Evolutionary conservation across 257 asterid species (phyloP).

Genomic region (Nicotiana tabacum): DNA sequence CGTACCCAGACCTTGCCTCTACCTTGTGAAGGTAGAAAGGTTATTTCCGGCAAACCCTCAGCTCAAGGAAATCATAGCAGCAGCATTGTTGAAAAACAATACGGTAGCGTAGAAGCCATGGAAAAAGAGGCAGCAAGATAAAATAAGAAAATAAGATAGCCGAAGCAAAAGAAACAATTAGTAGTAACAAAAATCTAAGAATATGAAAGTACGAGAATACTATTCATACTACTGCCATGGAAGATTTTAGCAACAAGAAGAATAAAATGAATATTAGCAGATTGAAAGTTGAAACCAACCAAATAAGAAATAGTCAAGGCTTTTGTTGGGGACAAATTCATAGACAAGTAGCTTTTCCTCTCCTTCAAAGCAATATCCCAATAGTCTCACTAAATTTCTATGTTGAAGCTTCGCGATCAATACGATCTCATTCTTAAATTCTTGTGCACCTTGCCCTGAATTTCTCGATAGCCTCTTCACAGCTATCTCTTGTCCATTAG

Average conservation of each 20-base stretch:
- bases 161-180: too few relatives aligned
- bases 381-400: slow-evolving; percentile 13
- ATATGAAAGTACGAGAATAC: background rate
- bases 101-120: background rate
- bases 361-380: slow-evolving; percentile 23
- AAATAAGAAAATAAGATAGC: too few relatives aligned
- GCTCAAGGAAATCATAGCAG: too few relatives aligned
- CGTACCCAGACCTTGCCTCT: too few relatives aligned
- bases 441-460: slow-evolving; percentile 24
- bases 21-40: too few relatives aligned
- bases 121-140: background rate
- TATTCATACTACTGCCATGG: background rate
- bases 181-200: too few relatives aligned
- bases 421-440: slow-evolving; percentile 20
- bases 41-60: too few relatives aligned
- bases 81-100: too few relatives aligned
- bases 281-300: slow-evolving; percentile 9
- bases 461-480: slow-evolving; percentile 20
- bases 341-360: slow-evolving; percentile 27
- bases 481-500: slow-evolving; percentile 10
- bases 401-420: slow-evolving; percentile 21
- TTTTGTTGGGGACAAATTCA: slow-evolving; percentile 23
- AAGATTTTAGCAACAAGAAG: background rate
- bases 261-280: background rate
- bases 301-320: slow-evolving; percentile 24